Evolutionary conservation across 495 filamentous ascomycete genomes (phyloP), one percentile per base, ranked within the genome.

Genomic region (Tuber indicum): DNA sequence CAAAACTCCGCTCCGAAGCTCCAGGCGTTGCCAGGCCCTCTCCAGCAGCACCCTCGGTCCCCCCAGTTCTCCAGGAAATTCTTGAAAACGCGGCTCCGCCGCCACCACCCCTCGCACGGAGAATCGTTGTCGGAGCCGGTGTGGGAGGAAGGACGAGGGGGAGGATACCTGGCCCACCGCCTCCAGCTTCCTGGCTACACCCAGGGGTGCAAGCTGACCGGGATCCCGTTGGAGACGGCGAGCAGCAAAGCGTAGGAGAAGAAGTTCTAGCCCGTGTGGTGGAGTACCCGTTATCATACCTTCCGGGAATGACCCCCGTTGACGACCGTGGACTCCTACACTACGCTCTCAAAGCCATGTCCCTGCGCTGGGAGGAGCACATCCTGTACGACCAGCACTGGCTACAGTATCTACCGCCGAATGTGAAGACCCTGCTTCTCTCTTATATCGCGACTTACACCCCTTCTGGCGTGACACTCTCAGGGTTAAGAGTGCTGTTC

Each of bases 141-240:
- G 70, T 46, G 17, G 72, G 66, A 21, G 77, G 80, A 23, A 70
- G 74, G 19, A 32, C 21, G 26, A 32, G 58, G 14, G 72, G 72
- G 36, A 58, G 80, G 23, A 75, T 75, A 17, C 80, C 81, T 0
- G 81, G 81, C 1, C 81, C 81, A 32, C 81, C 81, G 14, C 80
- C 81, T 0, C 81, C 81, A 17, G 80, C 75, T 21, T 82, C 81
- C 74, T 82, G 81, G 81, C 17, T 82, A 21, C 41, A 17, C 45
- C 72, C 69, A 8, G 26, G 17, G 45, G 42, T 8, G 26, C 16
- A 10, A 43, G 58, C 17, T 19, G 26, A 23, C 12, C 44, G 23
- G 23, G 32, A 10, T 19, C 49, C 36, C 26, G 9, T 14, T 4
- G 12, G 70, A 73, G 19, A 47, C 66, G 46, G 26, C 66, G 17